Evolutionary conservation across 2,329 filamentous ascomycete species (phyloP).

Genomic region (Fusarium redolens): DNA sequence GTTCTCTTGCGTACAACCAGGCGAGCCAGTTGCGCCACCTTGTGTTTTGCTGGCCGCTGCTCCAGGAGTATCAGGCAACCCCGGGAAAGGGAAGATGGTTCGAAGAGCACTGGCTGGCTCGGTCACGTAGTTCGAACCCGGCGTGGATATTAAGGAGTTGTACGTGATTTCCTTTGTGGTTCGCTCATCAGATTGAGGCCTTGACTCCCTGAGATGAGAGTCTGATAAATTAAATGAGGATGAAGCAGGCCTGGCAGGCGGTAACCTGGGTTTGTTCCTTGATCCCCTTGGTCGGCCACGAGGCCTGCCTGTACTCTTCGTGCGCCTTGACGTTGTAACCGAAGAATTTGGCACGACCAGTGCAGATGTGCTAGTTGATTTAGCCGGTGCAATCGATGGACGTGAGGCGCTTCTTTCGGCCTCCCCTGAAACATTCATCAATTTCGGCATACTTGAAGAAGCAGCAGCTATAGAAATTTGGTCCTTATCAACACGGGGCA

Average conservation of each 20-base stretch:
- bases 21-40: neutral
- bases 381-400: neutral
- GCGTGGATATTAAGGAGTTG: neutral
- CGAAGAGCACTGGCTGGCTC: conserved; percentile 35
- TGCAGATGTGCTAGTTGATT: neutral
- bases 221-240: neutral
- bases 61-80: neutral
- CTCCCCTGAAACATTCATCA: neutral
- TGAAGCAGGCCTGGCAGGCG: neutral
- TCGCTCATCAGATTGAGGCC: conserved; percentile 32
- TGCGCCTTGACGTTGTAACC: conserved; percentile 14
- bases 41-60: neutral
- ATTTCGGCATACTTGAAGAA: neutral
- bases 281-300: conserved; percentile 59
- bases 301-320: conserved; percentile 45
- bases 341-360: neutral
- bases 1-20: neutral
- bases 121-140: neutral
- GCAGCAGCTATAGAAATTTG: neutral
- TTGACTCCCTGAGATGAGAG: conserved; percentile 20
- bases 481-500: neutral
- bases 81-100: neutral
- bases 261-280: conserved; percentile 55
- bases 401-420: neutral
- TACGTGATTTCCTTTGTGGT: neutral